Base-by-base conservation (phyloP, 345 rosid species). In the Dipteronia sinensis region DNA sequence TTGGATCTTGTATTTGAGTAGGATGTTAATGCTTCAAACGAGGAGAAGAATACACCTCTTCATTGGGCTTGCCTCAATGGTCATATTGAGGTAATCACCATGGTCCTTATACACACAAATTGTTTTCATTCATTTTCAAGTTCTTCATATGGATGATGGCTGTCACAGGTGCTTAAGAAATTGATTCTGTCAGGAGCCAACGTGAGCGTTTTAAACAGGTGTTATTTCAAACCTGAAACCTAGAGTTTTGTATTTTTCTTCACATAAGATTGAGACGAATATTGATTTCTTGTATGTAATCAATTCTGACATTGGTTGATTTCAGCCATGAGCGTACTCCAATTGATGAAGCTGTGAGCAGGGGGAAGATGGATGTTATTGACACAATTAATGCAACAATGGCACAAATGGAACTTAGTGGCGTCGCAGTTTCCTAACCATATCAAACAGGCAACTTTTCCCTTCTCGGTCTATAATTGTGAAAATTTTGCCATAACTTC, bases 61-160 rank as follows among this genome's bases (percentile, higher is more conserved):
- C 99, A 96, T 76, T 93, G 93, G 89, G 98, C 97, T 81, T 90
- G 97, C 83, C 89, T 92, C 76, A 96, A 94, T 73, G 97, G 99
- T 44, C 97, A 81, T 74, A 71, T 85, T 61, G 95, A 92, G 94
- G 99, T 93, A 83, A 80, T 74, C 56, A n/a, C 20, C 31, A 1
- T 46, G 1, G 11, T 59, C 65, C 56, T 38, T 23, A 65, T 67
- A 46, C 65, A 55, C 34, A 11, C 9, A 56, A 55, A 53, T 38
- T 66, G 25, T 53, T 2, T 3, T 38, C 23, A 25, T 10, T 51
- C 70, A 23, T 78, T 75, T 65, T 78, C 42, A 55, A 38, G 11
- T 25, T 72, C 42, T 42, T 76, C 13, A n/a, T n/a, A 20, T 40
- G 61, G 61, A 65, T 19, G 25, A 16, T 71, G 59, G 56, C 51